Evolutionary conservation across 768 basidiomycete species (phyloP).

Genomic region (Hortiboletus flavorubellus): DNA sequence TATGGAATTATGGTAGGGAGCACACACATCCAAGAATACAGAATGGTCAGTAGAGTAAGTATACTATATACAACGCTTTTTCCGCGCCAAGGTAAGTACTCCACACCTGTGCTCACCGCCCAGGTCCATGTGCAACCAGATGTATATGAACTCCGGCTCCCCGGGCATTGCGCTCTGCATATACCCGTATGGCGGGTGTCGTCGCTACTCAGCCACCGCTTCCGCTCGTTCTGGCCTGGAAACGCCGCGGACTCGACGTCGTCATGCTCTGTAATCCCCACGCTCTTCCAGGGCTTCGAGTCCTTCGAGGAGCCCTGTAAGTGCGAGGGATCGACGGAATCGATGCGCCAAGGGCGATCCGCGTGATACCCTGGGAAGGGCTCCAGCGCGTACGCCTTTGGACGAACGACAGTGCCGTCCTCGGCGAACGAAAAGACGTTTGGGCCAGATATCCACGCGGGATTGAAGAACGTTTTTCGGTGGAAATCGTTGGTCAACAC

Average conservation of each 20-base stretch:
- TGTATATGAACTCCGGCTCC: too few relatives aligned
- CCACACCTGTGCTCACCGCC: too few relatives aligned
- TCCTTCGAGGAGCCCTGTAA: neutral
- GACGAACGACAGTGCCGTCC: constrained; percentile 8
- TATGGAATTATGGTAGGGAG: too few relatives aligned
- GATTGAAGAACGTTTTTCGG: constrained; percentile 43
- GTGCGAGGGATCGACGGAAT: neutral
- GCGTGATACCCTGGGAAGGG: constrained; percentile 3
- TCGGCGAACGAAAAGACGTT: constrained; percentile 11
- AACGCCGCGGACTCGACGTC: constrained; percentile 9
- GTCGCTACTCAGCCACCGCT: neutral
- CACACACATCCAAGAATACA: too few relatives aligned
- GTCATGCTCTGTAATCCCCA: constrained; percentile 13
- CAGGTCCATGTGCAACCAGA: too few relatives aligned
- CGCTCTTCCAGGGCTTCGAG: constrained; percentile 20
- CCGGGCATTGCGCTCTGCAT: too few relatives aligned
- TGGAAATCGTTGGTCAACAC: constrained; percentile 39
- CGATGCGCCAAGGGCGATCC: neutral
- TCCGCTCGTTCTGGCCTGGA: neutral
- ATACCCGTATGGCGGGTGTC: too few relatives aligned
- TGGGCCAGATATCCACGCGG: constrained; percentile 29
- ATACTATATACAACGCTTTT: too few relatives aligned
- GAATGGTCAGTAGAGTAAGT: too few relatives aligned
- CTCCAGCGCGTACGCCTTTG: neutral
- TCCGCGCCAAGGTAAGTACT: too few relatives aligned